Evolutionary conservation across 1,139 yeast genomes (phyloP).

Genomic region (Diutina neorugosa): DNA sequence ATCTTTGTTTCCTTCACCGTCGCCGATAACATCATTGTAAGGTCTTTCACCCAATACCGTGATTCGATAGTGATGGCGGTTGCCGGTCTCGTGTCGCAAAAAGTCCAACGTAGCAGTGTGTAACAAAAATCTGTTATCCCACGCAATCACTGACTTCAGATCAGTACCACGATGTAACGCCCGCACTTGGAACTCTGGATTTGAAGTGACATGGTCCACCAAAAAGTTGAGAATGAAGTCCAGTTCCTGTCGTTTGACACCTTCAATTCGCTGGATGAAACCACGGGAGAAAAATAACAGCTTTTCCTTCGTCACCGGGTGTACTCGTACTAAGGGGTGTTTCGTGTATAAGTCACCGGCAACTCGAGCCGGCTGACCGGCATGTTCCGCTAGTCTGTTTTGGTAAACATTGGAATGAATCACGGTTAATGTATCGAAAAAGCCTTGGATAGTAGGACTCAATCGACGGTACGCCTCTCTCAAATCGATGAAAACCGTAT

Average conservation of each 20-base stretch:
- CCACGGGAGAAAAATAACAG: slow-evolving; percentile 14
- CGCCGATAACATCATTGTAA: neutral
- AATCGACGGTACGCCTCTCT: slow-evolving; percentile 21
- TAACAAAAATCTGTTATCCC: slow-evolving; percentile 16
- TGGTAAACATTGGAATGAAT: slow-evolving; percentile 17
- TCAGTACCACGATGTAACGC: slow-evolving; percentile 15
- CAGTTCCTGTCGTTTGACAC: slow-evolving; percentile 14
- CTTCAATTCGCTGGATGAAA: slow-evolving; percentile 15
- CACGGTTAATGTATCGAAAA: slow-evolving; percentile 17
- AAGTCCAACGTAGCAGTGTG: slow-evolving; percentile 16
- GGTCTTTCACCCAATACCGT: slow-evolving; percentile 3
- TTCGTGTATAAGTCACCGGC: slow-evolving; percentile 15
- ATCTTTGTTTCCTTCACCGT: slow-evolving; percentile 1
- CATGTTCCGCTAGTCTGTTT: slow-evolving; percentile 10
- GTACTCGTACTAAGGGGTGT: slow-evolving; percentile 19
- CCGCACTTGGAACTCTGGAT: slow-evolving; percentile 17
- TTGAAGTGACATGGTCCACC: slow-evolving; percentile 13
- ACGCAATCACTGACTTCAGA: slow-evolving; percentile 14
- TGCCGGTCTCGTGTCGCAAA: slow-evolving; percentile 12
- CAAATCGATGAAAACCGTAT: slow-evolving; percentile 21
- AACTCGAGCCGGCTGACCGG: slow-evolving; percentile 11
- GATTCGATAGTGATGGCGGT: neutral
- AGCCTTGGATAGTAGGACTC: slow-evolving; percentile 17
- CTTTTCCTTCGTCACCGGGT: slow-evolving; percentile 19
- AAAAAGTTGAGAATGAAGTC: slow-evolving; percentile 14